Evolutionary conservation across 169 alveolate species (phyloP).

Genomic region (Plasmodium vinckei): DNA sequence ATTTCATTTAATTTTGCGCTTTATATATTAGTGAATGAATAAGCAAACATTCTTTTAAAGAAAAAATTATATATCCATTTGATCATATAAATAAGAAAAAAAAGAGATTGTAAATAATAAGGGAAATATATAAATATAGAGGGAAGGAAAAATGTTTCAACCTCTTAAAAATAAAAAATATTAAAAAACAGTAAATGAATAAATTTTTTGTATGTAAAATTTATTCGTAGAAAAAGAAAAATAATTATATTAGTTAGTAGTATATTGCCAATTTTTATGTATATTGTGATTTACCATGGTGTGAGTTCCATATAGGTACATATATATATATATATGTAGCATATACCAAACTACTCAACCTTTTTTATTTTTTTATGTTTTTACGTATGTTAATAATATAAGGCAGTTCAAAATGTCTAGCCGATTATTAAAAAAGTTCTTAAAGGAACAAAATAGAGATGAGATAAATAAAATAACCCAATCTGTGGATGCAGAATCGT

Average conservation of each 20-base stretch:
- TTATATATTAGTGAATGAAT: too few relatives aligned
- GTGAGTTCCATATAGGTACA: background rate
- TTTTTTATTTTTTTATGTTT: background rate
- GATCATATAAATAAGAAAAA: too few relatives aligned
- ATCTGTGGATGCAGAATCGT: constrained; percentile 7
- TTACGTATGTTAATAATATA: too few relatives aligned
- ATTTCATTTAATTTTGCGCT: too few relatives aligned
- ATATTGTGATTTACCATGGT: too few relatives aligned
- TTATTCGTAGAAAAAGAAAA: background rate
- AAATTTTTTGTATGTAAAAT: background rate
- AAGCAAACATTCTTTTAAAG: too few relatives aligned
- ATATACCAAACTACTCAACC: background rate
- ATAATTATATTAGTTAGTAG: too few relatives aligned
- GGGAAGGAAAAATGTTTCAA: background rate
- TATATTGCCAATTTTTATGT: too few relatives aligned
- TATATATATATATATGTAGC: background rate
- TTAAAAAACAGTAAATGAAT: too few relatives aligned
- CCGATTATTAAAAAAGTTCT: constrained; percentile 30
- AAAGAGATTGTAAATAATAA: too few relatives aligned
- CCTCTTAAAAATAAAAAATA: background rate
- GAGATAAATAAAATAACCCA: constrained; percentile 42
- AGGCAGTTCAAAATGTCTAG: constrained; percentile 40
- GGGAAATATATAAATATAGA: too few relatives aligned
- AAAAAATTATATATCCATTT: too few relatives aligned
- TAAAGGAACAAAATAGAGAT: constrained; percentile 56